Conservation (phyloP, 768 basidiomycete species). For the Pleurotus salmoneostramineus region DNA sequence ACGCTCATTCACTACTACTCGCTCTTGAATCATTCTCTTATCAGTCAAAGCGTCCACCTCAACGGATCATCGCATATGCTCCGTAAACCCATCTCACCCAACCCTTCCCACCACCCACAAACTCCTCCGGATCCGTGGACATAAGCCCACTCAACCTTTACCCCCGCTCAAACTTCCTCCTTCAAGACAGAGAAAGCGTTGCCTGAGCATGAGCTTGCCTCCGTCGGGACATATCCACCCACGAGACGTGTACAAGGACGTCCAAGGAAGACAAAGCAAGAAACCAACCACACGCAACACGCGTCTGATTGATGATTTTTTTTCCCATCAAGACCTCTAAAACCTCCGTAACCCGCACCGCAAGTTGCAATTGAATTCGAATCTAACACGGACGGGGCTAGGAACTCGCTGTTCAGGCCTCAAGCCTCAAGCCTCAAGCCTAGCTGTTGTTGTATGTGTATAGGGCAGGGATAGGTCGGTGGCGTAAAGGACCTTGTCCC, state of each 20-base stretch:
- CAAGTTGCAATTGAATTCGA: too few relatives aligned
- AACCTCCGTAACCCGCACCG: too few relatives aligned
- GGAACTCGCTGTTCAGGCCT: too few relatives aligned
- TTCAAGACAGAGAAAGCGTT: too few relatives aligned
- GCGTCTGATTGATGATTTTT: too few relatives aligned
- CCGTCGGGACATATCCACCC: not conserved
- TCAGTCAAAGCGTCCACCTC: not conserved
- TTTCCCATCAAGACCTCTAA: too few relatives aligned
- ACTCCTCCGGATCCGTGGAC: not conserved
- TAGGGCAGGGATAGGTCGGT: too few relatives aligned
- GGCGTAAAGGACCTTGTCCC: too few relatives aligned
- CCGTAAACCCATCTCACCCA: not conserved
- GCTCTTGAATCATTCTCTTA: not conserved
- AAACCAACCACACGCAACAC: not conserved
- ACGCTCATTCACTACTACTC: too few relatives aligned
- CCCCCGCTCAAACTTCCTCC: not conserved
- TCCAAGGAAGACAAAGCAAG: not conserved
- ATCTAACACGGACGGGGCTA: too few relatives aligned
- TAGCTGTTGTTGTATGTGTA: too few relatives aligned
- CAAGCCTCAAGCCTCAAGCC: too few relatives aligned
- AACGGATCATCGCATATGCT: not conserved
- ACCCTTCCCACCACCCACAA: not conserved
- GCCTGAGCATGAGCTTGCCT: not conserved
- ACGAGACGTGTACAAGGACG: not conserved
- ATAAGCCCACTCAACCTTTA: not conserved